phyloP scores from a whole-genome alignment of 208 protist species.

The Naegleria fowleri region DNA sequence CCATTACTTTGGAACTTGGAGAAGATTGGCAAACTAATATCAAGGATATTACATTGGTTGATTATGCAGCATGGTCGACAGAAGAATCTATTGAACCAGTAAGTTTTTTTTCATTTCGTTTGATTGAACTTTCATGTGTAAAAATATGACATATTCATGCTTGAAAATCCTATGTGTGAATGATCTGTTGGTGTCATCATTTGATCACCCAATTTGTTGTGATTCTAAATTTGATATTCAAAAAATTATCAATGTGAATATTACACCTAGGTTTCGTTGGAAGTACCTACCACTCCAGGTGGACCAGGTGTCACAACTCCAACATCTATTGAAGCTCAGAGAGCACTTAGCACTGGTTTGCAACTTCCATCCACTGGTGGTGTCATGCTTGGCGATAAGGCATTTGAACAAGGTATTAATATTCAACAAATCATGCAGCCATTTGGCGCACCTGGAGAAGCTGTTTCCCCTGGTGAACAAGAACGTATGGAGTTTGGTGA shows the following conservation, averaged over 20 bases:
- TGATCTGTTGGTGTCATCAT: no score
- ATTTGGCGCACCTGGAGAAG: neutral
- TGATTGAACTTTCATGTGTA: no score
- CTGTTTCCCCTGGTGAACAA: neutral
- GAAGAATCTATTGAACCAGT: neutral
- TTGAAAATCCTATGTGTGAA: no score
- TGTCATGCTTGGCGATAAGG: neutral
- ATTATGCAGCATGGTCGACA: neutral
- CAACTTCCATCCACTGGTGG: neutral
- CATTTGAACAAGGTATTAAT: neutral
- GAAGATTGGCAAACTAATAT: neutral
- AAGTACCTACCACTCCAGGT: neutral
- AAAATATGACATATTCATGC: no score
- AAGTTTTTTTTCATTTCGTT: neutral
- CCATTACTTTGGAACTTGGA: conserved; percentile 5
- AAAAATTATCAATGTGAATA: no score
- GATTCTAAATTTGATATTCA: no score
- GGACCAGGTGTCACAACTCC: neutral
- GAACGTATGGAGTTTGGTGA: neutral
- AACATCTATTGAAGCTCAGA: neutral
- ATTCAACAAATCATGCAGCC: neutral
- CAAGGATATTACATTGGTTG: neutral
- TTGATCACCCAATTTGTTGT: no score
- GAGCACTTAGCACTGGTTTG: neutral
- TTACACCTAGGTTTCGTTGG: neutral